phyloP scores from a whole-genome alignment of 495 filamentous ascomycete species.

The Beverwykella pulmonaria region DNA sequence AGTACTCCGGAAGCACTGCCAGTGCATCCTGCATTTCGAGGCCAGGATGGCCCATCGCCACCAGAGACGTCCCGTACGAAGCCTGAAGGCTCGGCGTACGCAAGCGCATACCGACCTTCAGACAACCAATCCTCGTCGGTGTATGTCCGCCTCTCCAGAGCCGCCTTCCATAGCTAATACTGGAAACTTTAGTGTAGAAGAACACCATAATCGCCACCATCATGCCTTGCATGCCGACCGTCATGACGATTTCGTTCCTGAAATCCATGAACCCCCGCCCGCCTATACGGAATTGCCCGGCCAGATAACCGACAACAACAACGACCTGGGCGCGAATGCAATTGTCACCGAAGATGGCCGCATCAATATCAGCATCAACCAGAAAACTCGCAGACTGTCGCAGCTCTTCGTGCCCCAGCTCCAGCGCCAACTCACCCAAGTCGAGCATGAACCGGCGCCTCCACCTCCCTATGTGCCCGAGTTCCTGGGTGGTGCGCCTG shows the following conservation, averaged over 20 bases:
- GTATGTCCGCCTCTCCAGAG: neutral
- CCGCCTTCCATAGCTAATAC: neutral
- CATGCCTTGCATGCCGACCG: too few species aligned
- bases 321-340: slow-evolving; percentile 59
- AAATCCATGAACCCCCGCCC: slow-evolving; percentile 48
- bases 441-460: slow-evolving; percentile 50
- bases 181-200: neutral
- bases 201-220: too few species aligned
- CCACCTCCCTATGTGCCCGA: slow-evolving; percentile 65
- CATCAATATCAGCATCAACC: slow-evolving; percentile 73
- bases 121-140: neutral
- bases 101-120: slow-evolving; percentile 30
- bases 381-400: slow-evolving; percentile 64
- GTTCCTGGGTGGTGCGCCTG: slow-evolving; percentile 60
- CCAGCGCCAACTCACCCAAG: slow-evolving; percentile 56
- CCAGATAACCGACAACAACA: slow-evolving; percentile 53
- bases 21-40: neutral
- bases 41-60: neutral
- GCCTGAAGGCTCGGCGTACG: slow-evolving; percentile 29
- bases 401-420: slow-evolving; percentile 68
- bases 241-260: neutral
- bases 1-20: neutral
- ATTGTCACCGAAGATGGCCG: slow-evolving; percentile 66
- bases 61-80: slow-evolving; percentile 15
- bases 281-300: slow-evolving; percentile 56